These are phyloP conservation scores for Fraxinus latifolia DNA, from an alignment of 305 asterid genomes.

Conservation along the genomic window DNA sequence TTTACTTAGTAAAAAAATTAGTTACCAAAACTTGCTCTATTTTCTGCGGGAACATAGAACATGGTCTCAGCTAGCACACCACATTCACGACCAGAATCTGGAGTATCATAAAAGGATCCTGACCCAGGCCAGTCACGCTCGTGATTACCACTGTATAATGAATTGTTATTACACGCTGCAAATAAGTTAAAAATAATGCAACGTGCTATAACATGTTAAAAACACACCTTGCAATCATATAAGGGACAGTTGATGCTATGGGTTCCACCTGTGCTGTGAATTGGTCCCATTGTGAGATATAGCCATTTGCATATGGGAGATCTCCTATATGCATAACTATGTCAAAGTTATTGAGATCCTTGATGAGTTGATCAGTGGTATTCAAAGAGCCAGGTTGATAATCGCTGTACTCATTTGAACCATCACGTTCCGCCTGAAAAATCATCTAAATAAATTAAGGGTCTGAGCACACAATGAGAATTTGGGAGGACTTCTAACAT, in stretches of 20 bases:
- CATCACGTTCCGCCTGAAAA: slow-evolving; percentile 41
- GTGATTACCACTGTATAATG: slow-evolving; percentile 8
- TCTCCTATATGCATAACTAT: slow-evolving; percentile 60
- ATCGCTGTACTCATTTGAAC: slow-evolving; percentile 47
- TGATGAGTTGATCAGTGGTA: slow-evolving; percentile 43
- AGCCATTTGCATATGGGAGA: slow-evolving; percentile 52
- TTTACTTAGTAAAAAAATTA: not conserved
- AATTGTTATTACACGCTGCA: not conserved
- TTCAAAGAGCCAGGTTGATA: slow-evolving; percentile 49
- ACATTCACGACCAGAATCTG: not conserved
- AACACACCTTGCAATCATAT: slow-evolving; percentile 50
- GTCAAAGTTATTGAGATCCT: slow-evolving; percentile 41
- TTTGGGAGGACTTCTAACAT: not conserved
- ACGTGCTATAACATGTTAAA: not conserved
- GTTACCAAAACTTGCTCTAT: not conserved
- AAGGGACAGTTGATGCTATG: slow-evolving; percentile 45
- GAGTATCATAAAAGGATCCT: not conserved
- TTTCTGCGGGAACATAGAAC: not conserved
- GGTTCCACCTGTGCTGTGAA: slow-evolving; percentile 58
- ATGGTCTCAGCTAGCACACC: not conserved
- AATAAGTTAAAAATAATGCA: not conserved
- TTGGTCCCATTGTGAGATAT: slow-evolving; percentile 60
- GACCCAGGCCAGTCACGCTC: not conserved
- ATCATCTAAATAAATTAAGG: not conserved
- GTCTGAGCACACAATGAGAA: not conserved